Evolutionary conservation across 2,329 filamentous ascomycete species (phyloP).

Genomic region (Exophiala aquamarina): DNA sequence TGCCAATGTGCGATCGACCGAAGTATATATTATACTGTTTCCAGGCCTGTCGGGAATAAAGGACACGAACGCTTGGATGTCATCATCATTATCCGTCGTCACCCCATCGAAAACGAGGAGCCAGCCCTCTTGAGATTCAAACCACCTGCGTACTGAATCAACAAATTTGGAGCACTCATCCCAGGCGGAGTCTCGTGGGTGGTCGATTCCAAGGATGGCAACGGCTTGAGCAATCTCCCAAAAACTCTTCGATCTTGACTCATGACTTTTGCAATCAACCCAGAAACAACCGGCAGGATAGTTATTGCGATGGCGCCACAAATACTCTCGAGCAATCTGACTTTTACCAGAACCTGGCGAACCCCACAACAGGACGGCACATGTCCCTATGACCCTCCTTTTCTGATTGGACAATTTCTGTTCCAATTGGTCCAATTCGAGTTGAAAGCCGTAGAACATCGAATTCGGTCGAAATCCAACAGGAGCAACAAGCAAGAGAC

Average conservation of each 20-base stretch:
- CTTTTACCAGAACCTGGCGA: constrained; percentile 69
- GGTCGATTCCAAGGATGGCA: constrained; percentile 44
- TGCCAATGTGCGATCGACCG: constrained; percentile 58
- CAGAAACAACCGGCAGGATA: constrained; percentile 70
- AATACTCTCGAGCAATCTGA: constrained; percentile 67
- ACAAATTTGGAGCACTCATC: constrained; percentile 49
- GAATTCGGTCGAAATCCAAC: constrained; percentile 63
- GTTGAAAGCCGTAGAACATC: constrained; percentile 61
- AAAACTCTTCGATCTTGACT: constrained; percentile 62
- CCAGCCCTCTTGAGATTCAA: constrained; percentile 63
- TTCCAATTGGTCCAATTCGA: constrained; percentile 60
- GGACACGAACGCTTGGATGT: constrained; percentile 50
- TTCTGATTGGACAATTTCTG: constrained; percentile 59
- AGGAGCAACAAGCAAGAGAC: constrained; percentile 48
- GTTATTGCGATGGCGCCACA: constrained; percentile 58
- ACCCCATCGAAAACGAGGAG: constrained; percentile 68
- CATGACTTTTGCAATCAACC: constrained; percentile 62
- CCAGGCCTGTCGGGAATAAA: constrained; percentile 66
- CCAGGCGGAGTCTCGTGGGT: constrained; percentile 36
- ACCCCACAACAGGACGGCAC: constrained; percentile 63
- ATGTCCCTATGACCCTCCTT: constrained; percentile 58
- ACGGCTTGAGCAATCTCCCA: constrained; percentile 65
- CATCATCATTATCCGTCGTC: constrained; percentile 58
- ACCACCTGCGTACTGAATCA: constrained; percentile 60
- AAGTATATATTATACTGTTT: constrained; percentile 68